Conservation (phyloP, 108 stramenopile genomes). For the Skeletonema costatum region DNA sequence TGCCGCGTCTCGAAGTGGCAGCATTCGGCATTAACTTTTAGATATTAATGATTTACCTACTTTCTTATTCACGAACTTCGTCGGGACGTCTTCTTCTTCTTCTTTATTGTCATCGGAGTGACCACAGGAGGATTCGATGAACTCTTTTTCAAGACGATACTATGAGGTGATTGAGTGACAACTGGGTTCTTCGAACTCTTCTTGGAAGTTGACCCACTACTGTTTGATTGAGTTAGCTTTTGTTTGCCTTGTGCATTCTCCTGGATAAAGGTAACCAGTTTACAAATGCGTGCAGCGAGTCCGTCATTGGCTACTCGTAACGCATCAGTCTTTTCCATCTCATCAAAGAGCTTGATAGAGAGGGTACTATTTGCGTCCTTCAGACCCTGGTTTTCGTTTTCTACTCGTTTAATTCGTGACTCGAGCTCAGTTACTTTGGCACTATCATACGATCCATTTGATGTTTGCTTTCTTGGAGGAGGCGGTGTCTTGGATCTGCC, state of each 20-base stretch:
- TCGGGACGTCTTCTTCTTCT: not conserved
- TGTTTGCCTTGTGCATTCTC: slow-evolving; percentile 12
- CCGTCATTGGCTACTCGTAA: slow-evolving; percentile 38
- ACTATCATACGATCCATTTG: not conserved
- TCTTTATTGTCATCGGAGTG: not conserved
- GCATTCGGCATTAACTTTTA: not conserved
- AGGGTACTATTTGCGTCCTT: slow-evolving; percentile 27
- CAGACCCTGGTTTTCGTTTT: slow-evolving; percentile 35
- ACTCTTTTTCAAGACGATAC: not conserved
- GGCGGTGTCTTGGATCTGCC: slow-evolving; percentile 1
- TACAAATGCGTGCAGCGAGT: slow-evolving; percentile 40
- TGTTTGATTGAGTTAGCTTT: not conserved
- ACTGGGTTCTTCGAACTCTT: not conserved
- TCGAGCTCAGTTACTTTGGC: slow-evolving; percentile 18
- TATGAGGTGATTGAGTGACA: not conserved
- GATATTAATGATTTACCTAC: not conserved
- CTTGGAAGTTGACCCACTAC: not conserved
- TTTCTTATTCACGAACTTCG: not conserved
- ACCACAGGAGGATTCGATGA: slow-evolving; percentile 1
- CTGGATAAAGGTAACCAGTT: slow-evolving; percentile 39
- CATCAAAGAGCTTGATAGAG: slow-evolving; percentile 35
- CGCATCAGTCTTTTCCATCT: slow-evolving; percentile 43
- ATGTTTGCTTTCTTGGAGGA: slow-evolving; percentile 2
- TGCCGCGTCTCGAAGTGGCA: not conserved
- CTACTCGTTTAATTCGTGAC: slow-evolving; percentile 19